A percentile compares a stretch with the other conserved stretches of the same genome.
Evolutionary conservation across 805 yeast genomes (phyloP).

Genomic region (Cyberlindnera bimundalis): DNA sequence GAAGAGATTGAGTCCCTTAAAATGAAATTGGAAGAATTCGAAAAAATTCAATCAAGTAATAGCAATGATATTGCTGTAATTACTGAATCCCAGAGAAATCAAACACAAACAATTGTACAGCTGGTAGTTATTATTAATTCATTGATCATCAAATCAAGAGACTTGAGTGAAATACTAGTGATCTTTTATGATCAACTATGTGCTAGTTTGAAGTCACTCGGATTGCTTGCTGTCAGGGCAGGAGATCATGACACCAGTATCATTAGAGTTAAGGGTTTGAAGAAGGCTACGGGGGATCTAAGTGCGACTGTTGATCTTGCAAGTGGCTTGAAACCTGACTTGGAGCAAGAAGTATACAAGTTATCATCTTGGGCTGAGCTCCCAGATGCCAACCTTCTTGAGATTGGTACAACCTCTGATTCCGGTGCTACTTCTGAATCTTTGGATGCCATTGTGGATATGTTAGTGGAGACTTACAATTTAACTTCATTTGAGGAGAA

Average conservation of each 20-base stretch:
- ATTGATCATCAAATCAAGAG: constrained; percentile 36
- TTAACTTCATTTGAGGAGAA: constrained; percentile 25
- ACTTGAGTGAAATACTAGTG: constrained; percentile 38
- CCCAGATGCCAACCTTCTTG: constrained; percentile 22
- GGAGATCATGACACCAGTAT: constrained; percentile 34
- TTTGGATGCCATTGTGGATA: constrained; percentile 17
- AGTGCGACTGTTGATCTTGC: constrained; percentile 36
- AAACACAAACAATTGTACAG: constrained; percentile 28
- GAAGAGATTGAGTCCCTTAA: constrained; percentile 48
- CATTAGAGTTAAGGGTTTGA: constrained; percentile 77
- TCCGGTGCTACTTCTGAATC: constrained; percentile 13
- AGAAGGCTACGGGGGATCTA: constrained; percentile 40
- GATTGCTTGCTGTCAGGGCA: constrained; percentile 58
- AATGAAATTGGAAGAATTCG: constrained; percentile 44
- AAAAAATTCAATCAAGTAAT: constrained; percentile 39
- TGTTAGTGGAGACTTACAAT: constrained; percentile 21
- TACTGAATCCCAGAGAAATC: constrained; percentile 6
- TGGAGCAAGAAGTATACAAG: constrained; percentile 35
- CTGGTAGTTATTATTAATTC: constrained; percentile 33
- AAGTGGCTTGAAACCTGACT: constrained; percentile 36
- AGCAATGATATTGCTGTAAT: constrained; percentile 1
- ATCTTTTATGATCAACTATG: constrained; percentile 20
- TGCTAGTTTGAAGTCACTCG: constrained; percentile 43
- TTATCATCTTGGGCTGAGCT: constrained; percentile 47
- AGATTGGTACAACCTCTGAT: constrained; percentile 7